Conservation (phyloP, 1,139 yeast genomes). For the Hyphopichia burtonii region DNA sequence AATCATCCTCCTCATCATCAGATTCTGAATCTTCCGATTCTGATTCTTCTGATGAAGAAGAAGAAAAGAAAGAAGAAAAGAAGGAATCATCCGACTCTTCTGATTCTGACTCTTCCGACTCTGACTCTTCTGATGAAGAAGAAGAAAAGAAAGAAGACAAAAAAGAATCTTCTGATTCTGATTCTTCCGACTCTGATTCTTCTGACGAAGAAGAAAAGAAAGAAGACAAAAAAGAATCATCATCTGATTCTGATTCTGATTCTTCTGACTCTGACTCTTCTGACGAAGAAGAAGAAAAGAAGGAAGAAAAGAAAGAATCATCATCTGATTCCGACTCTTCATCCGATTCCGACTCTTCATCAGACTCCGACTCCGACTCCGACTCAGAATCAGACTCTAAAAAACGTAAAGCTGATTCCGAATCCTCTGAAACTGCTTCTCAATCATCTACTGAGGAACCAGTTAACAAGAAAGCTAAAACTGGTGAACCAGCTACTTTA, state of each 20-base stretch:
- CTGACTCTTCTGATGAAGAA: constrained; percentile 29
- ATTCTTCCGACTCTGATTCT: too few relatives aligned
- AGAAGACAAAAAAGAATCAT: too few relatives aligned
- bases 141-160: constrained; percentile 28
- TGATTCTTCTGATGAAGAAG: constrained; percentile 17
- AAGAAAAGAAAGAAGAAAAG: constrained; percentile 20
- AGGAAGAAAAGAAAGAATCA: constrained; percentile 15
- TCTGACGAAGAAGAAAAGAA: too few relatives aligned
- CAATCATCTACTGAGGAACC: constrained; percentile 30
- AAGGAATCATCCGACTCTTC: constrained; percentile 13
- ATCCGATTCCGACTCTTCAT: constrained; percentile 7
- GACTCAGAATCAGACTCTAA: constrained; percentile 19
- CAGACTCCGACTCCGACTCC: constrained; percentile 18
- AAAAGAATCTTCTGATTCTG: constrained; percentile 19
- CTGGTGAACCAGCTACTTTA: constrained; percentile 74
- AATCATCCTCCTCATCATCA: constrained; percentile 6
- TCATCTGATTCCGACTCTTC: constrained; percentile 8
- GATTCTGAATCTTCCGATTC: constrained; percentile 13
- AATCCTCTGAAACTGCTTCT: constrained; percentile 1
- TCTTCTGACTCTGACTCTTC: constrained; percentile 10
- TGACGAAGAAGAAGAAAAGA: constrained; percentile 7
- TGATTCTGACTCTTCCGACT: constrained; percentile 18
- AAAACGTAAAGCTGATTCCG: constrained; percentile 37
- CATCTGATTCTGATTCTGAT: too few relatives aligned
- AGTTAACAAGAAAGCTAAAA: constrained; percentile 35